Percentiles rank a stretch among this genome's conserved stretches.
Evolutionary conservation across 768 basidiomycete genomes (phyloP).

Genomic region (Crassisporium funariophilum): DNA sequence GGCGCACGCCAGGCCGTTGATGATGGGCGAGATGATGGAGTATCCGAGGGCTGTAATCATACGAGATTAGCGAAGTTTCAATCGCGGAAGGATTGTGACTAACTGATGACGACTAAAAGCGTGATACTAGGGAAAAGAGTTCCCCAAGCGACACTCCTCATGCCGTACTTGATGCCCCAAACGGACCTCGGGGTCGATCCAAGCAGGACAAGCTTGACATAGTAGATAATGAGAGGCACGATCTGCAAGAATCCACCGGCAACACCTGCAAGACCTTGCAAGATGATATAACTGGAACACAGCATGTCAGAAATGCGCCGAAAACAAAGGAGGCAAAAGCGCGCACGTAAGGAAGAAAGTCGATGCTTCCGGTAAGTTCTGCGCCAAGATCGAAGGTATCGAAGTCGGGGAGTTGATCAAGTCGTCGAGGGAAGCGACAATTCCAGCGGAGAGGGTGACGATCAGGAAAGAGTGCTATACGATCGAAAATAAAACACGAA

Average conservation of each 20-base stretch:
- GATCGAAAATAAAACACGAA: background rate
- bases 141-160: constrained; percentile 74
- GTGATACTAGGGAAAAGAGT: constrained; percentile 72
- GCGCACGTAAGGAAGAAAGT: constrained; percentile 89
- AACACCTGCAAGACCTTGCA: constrained; percentile 80
- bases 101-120: constrained; percentile 83
- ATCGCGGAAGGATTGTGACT: constrained; percentile 29
- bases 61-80: constrained; percentile 1
- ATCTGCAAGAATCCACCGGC: constrained; percentile 82
- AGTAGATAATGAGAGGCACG: constrained; percentile 78
- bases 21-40: constrained; percentile 88
- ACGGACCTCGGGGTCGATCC: constrained; percentile 89
- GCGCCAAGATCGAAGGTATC: constrained; percentile 71
- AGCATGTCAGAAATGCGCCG: background rate
- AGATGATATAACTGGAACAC: constrained; percentile 63
- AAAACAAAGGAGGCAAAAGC: background rate
- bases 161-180: constrained; percentile 79
- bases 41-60: constrained; percentile 63
- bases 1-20: constrained; percentile 83
- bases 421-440: constrained; percentile 67
- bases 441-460: constrained; percentile 82
- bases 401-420: constrained; percentile 70
- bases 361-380: constrained; percentile 77
- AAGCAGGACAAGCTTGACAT: constrained; percentile 85
- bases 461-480: constrained; percentile 96